phyloP scores from a whole-genome alignment of 2,329 filamentous ascomycete species.

The Penicillium fuscoglaucum region DNA sequence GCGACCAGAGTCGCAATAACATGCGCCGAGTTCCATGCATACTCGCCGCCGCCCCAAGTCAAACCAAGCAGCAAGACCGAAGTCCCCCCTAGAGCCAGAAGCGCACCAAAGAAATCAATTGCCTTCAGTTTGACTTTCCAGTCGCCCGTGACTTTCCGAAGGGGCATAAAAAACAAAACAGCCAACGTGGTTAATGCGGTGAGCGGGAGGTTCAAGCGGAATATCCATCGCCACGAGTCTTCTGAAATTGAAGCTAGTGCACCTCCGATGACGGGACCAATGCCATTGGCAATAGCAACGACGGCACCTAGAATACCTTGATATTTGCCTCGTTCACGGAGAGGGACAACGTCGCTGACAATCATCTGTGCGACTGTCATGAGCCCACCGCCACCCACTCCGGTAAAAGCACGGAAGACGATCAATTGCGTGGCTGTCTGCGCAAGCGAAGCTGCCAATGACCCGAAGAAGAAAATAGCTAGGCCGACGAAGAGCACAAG shows the following conservation, averaged over 20 bases:
- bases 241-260: slow-evolving; percentile 48
- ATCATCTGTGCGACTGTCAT: slow-evolving; percentile 61
- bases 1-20: slow-evolving; percentile 57
- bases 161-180: slow-evolving; percentile 58
- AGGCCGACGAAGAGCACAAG: slow-evolving; percentile 56
- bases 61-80: slow-evolving; percentile 52
- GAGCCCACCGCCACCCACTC: slow-evolving; percentile 62
- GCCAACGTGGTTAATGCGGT: slow-evolving; percentile 50
- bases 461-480: slow-evolving; percentile 55
- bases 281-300: slow-evolving; percentile 55
- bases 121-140: slow-evolving; percentile 55
- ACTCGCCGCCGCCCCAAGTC: slow-evolving; percentile 62
- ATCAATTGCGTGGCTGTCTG: slow-evolving; percentile 59
- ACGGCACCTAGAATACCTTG: slow-evolving; percentile 58
- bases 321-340: slow-evolving; percentile 60
- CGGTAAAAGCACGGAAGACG: slow-evolving; percentile 60
- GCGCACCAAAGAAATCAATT: slow-evolving; percentile 53
- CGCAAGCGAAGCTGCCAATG: slow-evolving; percentile 60
- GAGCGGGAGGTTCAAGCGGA: slow-evolving; percentile 56
- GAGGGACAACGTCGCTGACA: slow-evolving; percentile 60
- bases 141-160: slow-evolving; percentile 55
- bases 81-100: slow-evolving; percentile 49
- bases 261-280: slow-evolving; percentile 57
- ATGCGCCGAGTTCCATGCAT: slow-evolving; percentile 56
- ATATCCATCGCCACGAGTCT: slow-evolving; percentile 56